Base-by-base conservation (phyloP, 805 yeast species). In the Soucietia sequanensis region DNA sequence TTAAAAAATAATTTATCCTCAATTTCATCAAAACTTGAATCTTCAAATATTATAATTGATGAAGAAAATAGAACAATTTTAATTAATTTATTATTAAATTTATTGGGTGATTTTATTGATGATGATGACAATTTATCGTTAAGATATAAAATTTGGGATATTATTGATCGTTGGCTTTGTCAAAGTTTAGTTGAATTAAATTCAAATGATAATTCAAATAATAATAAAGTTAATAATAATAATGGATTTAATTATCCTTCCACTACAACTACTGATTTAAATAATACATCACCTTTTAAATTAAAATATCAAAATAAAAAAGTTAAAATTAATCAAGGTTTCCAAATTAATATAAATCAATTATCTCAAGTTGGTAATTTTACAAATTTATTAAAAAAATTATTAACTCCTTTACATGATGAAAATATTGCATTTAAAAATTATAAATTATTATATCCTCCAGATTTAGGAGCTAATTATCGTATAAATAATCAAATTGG, bases 121-220 rank as follows among this genome's bases (percentile, higher is more conserved):
- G 60, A 62, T n/a, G 54, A 51, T 19, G 44, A 50, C 2, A 49
- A 52, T 15, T 39, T 50, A 9, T 42, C 42, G 4, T 40, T 72
- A 18, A 72, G 80, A 43, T 51, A 59, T 16, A 65, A 62, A 27
- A 67, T 85, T 11, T 89, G 96, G 96, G 59, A 58, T n/a, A 58
- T 72, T 5, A 41, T 88, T 6, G 96, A 89, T 47, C 56, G 68
- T 3, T 82, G 95, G 84, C 60, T 86, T 5, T 83, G 81, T 44
- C 68, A 65, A 30, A 49, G 56, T 12, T 44, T 43, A 34, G 13
- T 25, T 33, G 23, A 8, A 1, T 9, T 12, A 21, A 21, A 11
- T 11, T 9, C 8, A 11, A 21, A 21, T 21, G 23, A 21, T 11
- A 11, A 21, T 9, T 21, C 23, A 8, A 11, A 11, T 21, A 9